Percentiles rank a stretch among this genome's conserved stretches.
These are phyloP conservation scores for Actinomortierella ambigua DNA, from an alignment of 371 early-diverging fungal species.

Conservation along the genomic window DNA sequence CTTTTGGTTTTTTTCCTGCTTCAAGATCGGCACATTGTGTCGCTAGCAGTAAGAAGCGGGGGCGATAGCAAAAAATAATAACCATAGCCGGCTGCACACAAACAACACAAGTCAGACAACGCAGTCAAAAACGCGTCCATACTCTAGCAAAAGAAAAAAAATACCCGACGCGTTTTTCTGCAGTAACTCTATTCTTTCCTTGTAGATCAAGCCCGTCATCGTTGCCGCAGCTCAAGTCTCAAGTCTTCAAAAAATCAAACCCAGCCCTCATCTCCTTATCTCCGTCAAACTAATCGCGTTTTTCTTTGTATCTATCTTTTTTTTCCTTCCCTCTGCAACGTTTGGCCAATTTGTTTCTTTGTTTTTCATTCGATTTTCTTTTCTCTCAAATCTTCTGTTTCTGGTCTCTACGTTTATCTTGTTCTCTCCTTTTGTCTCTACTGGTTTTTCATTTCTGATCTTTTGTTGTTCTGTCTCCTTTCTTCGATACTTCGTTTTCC, in stretches of 20 bases:
- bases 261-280: not conserved
- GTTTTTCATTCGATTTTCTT: too few species aligned
- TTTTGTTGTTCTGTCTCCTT: too few species aligned
- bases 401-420: too few species aligned
- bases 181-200: not conserved
- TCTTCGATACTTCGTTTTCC: too few species aligned
- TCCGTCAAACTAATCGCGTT: not conserved
- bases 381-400: too few species aligned
- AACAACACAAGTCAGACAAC: too few species aligned
- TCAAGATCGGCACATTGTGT: slow-evolving; percentile 16
- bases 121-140: too few species aligned
- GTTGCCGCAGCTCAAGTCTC: not conserved
- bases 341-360: too few species aligned
- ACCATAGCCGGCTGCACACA: not conserved
- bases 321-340: not conserved
- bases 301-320: not conserved
- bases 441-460: too few species aligned
- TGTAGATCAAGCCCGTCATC: not conserved
- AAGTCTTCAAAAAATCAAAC: not conserved
- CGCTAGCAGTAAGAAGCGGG: slow-evolving; percentile 21
- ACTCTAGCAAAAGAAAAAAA: too few species aligned
- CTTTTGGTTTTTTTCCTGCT: slow-evolving; percentile 16
- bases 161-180: not conserved
- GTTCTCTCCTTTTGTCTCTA: too few species aligned
- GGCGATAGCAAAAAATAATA: not conserved